Conservation (phyloP, 2,329 filamentous ascomycete genomes). For the Trichoderma sp. region DNA sequence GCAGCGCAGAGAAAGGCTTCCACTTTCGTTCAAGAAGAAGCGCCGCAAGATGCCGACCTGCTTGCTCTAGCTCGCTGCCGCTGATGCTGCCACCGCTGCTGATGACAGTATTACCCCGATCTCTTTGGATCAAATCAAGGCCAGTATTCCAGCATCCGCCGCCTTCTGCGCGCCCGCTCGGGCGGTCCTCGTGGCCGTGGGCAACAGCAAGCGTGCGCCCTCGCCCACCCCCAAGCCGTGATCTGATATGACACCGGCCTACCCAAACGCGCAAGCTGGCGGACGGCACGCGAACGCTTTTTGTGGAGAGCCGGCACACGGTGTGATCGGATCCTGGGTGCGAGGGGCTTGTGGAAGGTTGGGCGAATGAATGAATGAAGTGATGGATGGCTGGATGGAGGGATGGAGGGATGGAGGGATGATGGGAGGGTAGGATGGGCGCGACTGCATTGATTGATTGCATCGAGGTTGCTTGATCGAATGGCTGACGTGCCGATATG, state of each 20-base stretch:
- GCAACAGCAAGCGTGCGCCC: conserved; percentile 7
- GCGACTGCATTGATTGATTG: not conserved
- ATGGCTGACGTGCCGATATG: conserved; percentile 6
- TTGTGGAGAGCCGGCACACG: not conserved
- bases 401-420: not conserved
- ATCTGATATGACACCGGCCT: conserved; percentile 4
- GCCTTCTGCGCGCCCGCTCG: conserved; percentile 17
- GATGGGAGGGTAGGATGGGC: not conserved
- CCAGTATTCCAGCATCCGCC: conserved; percentile 9
- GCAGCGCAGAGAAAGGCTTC: conserved; percentile 3
- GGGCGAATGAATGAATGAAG: not conserved
- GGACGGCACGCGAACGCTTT: conserved; percentile 19
- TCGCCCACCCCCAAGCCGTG: conserved; percentile 1
- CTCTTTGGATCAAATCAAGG: not conserved
- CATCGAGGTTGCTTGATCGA: not conserved
- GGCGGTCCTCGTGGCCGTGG: conserved; percentile 12
- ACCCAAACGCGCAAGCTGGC: conserved; percentile 1
- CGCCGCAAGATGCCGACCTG: not conserved
- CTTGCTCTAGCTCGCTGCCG: too few relatives aligned
- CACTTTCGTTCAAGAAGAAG: conserved; percentile 5
- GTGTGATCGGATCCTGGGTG: not conserved
- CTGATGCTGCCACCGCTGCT: too few relatives aligned
- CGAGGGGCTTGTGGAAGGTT: not conserved
- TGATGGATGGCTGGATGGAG: not conserved
- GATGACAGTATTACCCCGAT: not conserved